These are phyloP conservation scores for Mycena latifolia DNA, from an alignment of 768 basidiomycete genomes.

Conservation along the genomic window DNA sequence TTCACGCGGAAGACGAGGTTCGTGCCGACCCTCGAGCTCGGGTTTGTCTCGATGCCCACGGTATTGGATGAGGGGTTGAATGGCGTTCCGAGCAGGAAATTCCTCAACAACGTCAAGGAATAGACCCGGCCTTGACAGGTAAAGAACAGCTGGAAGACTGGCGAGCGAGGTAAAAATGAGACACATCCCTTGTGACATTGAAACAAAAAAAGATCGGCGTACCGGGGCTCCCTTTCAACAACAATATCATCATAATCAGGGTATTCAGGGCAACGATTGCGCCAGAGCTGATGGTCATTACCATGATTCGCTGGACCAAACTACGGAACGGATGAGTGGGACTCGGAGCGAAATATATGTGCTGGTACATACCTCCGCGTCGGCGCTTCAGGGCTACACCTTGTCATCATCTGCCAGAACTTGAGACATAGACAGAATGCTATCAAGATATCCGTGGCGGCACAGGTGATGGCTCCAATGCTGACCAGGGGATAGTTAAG, in stretches of 20 bases:
- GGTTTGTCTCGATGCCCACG: neutral
- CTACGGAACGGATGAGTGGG: neutral
- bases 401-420: neutral
- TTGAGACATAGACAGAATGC: neutral
- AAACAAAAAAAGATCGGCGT: neutral
- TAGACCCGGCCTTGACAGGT: neutral
- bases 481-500: neutral
- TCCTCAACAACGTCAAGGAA: neutral
- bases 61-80: neutral
- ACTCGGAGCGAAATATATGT: neutral
- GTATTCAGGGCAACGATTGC: neutral
- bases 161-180: neutral
- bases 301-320: slow-evolving; percentile 1
- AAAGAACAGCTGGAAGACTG: neutral
- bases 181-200: neutral
- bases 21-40: neutral
- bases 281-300: neutral
- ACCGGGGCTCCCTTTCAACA: neutral
- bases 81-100: neutral
- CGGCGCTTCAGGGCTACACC: neutral
- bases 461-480: neutral
- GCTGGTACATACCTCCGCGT: neutral
- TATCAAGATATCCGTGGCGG: neutral
- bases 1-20: neutral
- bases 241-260: neutral